Conservation (phyloP, 192 early-diverging fungal species). For the Phlyctochytrium planicorne region DNA sequence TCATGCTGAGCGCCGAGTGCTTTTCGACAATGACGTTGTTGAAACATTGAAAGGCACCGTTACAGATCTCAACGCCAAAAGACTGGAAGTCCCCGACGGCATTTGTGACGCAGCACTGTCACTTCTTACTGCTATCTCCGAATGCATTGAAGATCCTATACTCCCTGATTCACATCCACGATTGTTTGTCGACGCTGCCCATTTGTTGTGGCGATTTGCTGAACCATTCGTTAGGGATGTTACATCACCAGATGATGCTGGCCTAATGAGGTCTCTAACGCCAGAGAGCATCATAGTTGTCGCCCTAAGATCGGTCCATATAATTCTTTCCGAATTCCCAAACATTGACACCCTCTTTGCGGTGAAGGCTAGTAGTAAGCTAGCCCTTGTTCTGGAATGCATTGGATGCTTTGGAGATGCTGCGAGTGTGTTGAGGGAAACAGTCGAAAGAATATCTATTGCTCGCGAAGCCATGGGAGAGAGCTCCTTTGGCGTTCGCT, state of each 20-base stretch:
- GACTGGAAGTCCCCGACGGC: conserved; percentile 26
- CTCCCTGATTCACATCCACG: conserved; percentile 17
- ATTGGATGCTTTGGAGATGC: conserved; percentile 28
- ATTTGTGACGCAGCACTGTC: conserved; percentile 25
- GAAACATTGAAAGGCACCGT: conserved; percentile 9
- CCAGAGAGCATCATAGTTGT: conserved; percentile 30
- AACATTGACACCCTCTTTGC: conserved; percentile 29
- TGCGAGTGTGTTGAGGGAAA: conserved; percentile 27
- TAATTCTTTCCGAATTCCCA: conserved; percentile 27
- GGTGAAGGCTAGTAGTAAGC: conserved; percentile 23
- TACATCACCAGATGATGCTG: conserved; percentile 5
- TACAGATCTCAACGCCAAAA: conserved; percentile 12
- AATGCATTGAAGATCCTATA: conserved; percentile 28
- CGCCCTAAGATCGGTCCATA: conserved; percentile 27
- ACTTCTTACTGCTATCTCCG: conserved; percentile 30
- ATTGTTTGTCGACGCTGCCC: conserved; percentile 33
- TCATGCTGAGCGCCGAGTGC: conserved; percentile 37
- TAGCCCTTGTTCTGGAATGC: conserved; percentile 34
- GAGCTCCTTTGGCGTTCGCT: conserved; percentile 14
- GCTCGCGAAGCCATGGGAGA: conserved; percentile 27
- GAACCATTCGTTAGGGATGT: conserved; percentile 39
- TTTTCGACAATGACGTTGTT: conserved; percentile 17
- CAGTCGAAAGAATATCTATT: conserved; percentile 14
- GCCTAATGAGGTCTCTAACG: conserved; percentile 4
- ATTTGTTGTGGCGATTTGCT: conserved; percentile 37